Conservation (phyloP, 495 filamentous ascomycete species). For the Penicillium psychrofluorescens region DNA sequence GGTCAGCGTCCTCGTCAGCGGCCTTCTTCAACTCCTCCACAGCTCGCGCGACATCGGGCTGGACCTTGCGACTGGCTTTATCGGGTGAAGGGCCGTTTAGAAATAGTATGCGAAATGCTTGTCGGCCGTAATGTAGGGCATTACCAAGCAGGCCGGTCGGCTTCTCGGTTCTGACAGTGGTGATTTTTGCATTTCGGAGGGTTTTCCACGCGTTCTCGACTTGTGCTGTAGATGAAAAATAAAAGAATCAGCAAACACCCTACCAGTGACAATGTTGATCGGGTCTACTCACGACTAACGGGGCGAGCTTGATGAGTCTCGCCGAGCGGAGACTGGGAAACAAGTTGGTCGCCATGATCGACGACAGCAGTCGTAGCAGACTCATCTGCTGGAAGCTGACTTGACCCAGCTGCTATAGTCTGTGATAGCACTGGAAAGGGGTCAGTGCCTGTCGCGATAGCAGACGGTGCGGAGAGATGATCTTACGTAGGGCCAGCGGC, state of each 20-base stretch:
- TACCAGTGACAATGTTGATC: background rate
- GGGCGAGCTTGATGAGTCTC: constrained; percentile 9
- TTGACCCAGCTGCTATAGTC: constrained; percentile 22
- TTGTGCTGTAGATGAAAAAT: constrained; percentile 16
- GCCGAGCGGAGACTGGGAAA: constrained; percentile 10
- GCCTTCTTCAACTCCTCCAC: constrained; percentile 71
- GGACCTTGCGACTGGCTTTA: constrained; percentile 18
- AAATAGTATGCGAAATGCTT: constrained; percentile 42
- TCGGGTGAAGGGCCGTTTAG: constrained; percentile 38
- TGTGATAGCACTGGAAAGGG: constrained; percentile 29
- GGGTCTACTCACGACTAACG: constrained; percentile 25
- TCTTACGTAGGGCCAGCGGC: constrained; percentile 33
- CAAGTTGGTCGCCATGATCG: constrained; percentile 9
- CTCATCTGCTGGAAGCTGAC: constrained; percentile 13
- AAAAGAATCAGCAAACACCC: background rate
- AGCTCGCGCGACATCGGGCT: constrained; percentile 38
- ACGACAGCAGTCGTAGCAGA: constrained; percentile 10
- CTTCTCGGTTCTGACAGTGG: constrained; percentile 23
- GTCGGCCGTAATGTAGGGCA: constrained; percentile 39
- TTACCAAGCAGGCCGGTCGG: constrained; percentile 39
- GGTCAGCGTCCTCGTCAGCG: constrained; percentile 58
- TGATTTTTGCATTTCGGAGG: constrained; percentile 26
- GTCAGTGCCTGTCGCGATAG: constrained; percentile 14
- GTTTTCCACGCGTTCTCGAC: constrained; percentile 28
- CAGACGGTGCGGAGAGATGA: background rate